Percentiles rank a stretch among this genome's conserved stretches.
These are phyloP conservation scores for Gossypium turneri DNA, from an alignment of 345 rosid species.

Conservation along the genomic window DNA sequence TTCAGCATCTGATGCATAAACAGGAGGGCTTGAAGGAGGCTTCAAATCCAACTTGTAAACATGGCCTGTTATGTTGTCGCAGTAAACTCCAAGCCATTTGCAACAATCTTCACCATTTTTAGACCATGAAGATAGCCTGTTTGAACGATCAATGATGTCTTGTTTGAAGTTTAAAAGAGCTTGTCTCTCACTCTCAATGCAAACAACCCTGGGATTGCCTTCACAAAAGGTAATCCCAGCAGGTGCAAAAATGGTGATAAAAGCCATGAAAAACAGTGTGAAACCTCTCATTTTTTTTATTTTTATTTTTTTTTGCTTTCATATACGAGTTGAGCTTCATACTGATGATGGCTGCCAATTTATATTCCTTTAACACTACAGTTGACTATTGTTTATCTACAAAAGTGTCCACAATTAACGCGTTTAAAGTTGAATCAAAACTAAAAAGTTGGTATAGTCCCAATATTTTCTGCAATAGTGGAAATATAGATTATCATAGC, in stretches of 20 bases:
- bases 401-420: not conserved
- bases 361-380: not conserved
- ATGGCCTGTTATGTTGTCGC: conserved; percentile 22
- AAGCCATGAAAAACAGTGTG: not conserved
- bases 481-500: no score
- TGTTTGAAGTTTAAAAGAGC: conserved; percentile 24
- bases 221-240: not conserved
- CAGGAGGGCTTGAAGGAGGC: not conserved
- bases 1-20: conserved; percentile 11
- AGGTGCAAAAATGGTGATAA: not conserved
- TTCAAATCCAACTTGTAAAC: conserved; percentile 20
- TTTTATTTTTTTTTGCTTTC: not conserved
- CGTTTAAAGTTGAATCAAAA: not conserved
- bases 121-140: conserved; percentile 21
- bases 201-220: not conserved
- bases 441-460: not conserved
- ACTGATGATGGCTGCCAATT: not conserved
- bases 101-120: conserved; percentile 23
- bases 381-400: not conserved
- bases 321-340: not conserved
- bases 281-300: not conserved
- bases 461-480: no score
- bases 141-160: conserved; percentile 19
- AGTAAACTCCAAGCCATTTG: conserved; percentile 27
- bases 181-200: conserved; percentile 19